Conservation (phyloP, 2,329 filamentous ascomycete species). For the Verruconis gallopava region DNA sequence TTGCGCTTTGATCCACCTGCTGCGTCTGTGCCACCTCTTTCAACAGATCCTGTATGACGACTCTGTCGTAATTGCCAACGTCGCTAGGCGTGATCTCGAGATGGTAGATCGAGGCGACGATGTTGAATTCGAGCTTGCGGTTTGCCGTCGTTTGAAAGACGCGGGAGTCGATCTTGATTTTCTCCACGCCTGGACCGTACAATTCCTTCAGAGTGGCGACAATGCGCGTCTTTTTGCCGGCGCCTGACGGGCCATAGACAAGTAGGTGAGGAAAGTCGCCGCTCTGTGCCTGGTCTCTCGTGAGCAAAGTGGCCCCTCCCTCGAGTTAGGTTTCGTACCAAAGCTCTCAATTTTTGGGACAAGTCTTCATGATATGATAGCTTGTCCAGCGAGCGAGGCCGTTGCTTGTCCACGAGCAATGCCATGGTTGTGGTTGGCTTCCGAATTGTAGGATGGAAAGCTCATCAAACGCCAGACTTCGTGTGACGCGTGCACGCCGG, state of each 20-base stretch:
- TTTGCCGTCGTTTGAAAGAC: constrained; percentile 93
- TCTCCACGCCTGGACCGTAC: constrained; percentile 93
- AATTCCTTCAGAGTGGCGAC: constrained; percentile 91
- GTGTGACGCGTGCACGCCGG: too few species aligned
- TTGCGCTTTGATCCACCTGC: constrained; percentile 86
- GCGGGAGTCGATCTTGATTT: constrained; percentile 97
- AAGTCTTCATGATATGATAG: constrained; percentile 83
- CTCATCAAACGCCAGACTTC: too few species aligned
- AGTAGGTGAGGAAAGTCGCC: constrained; percentile 96
- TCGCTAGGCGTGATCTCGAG: constrained; percentile 97
- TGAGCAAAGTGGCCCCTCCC: too few species aligned
- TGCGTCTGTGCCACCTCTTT: constrained; percentile 99
- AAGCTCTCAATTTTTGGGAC: constrained; percentile 70
- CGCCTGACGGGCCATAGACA: constrained; percentile 90
- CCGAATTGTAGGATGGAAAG: too few species aligned
- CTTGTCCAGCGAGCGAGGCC: constrained; percentile 59
- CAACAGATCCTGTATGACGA: constrained; percentile 86
- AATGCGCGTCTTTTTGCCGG: constrained; percentile 95
- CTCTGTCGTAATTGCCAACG: constrained; percentile 89
- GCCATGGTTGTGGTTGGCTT: too few species aligned
- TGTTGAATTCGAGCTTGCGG: constrained; percentile 98
- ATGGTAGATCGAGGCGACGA: constrained; percentile 93
- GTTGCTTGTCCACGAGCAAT: constrained; percentile 51
- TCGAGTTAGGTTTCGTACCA: constrained; percentile 59
- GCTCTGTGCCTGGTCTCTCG: constrained; percentile 90